Evolutionary conservation across 176 grass and related monocot genomes (phyloP).

Genomic region (Dactylis glomerata): DNA sequence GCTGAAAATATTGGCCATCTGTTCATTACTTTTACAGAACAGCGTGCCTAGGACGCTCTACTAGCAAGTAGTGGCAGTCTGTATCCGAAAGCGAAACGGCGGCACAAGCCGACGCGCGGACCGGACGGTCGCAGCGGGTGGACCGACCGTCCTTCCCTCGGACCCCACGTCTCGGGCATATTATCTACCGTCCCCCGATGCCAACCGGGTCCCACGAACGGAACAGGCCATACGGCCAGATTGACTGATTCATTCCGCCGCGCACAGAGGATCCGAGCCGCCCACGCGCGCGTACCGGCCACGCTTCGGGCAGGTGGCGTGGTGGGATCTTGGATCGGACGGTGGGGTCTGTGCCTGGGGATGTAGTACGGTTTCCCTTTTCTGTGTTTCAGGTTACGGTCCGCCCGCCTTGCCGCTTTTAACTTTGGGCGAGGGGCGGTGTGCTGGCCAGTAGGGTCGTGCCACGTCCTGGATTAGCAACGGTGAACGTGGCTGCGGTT

Average conservation of each 20-base stretch:
- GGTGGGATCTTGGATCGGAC: slow-evolving; percentile 1
- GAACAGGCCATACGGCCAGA: background rate
- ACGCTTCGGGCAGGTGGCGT: slow-evolving; percentile 30
- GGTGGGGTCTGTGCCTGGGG: background rate
- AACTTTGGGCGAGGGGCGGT: background rate
- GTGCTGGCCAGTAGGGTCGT: background rate
- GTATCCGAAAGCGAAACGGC: background rate
- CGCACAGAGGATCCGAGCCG: slow-evolving; percentile 38
- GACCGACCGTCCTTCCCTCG: background rate
- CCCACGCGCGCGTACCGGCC: slow-evolving; percentile 36
- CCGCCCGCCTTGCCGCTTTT: background rate
- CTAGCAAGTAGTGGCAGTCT: background rate
- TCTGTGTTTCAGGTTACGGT: background rate
- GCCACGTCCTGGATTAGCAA: background rate
- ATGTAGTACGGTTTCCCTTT: background rate
- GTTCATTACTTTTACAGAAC: background rate
- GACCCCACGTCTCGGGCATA: background rate
- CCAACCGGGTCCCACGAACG: background rate
- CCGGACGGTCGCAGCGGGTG: slow-evolving; percentile 19
- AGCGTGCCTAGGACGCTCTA: background rate
- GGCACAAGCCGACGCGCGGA: slow-evolving; percentile 18
- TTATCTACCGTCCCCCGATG: background rate
- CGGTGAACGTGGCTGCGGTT: background rate
- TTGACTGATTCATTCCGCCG: background rate
- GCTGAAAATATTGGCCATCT: no score